Percentiles rank a stretch among this genome's conserved stretches.
Conservation (phyloP, 345 rosid genomes). For the Brassica juncea region DNA sequence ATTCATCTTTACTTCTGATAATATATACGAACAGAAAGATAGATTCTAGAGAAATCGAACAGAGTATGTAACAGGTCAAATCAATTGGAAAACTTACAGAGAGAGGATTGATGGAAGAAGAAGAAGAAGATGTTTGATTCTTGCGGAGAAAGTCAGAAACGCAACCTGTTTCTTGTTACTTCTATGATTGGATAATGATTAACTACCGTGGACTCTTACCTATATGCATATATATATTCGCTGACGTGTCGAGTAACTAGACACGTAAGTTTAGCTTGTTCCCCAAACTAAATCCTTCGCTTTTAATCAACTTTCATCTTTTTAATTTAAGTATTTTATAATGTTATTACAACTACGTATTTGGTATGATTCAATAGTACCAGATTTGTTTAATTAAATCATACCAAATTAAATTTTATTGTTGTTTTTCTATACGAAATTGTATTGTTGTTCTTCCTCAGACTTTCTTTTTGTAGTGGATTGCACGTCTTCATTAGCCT, state of each 20-base stretch:
- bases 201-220: neutral
- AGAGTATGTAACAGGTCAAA: neutral
- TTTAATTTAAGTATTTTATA: neutral
- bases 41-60: neutral
- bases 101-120: constrained; percentile 2
- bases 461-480: neutral
- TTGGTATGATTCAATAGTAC: neutral
- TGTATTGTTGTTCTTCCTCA: neutral
- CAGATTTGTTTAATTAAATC: neutral
- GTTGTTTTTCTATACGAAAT: neutral
- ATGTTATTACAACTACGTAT: neutral
- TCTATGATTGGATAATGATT: constrained; percentile 37
- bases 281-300: neutral
- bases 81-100: constrained; percentile 22
- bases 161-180: constrained; percentile 14
- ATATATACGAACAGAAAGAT: neutral
- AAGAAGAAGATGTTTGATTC: constrained; percentile 11
- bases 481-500: neutral
- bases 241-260: constrained; percentile 10
- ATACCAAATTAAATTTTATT: neutral
- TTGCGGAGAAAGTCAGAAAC: neutral
- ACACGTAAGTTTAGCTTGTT: constrained; percentile 27
- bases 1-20: constrained; percentile 42
- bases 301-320: neutral
- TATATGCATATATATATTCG: neutral